Base-by-base conservation (phyloP, 1,139 yeast species). In the Ogataea hybrid region DNA sequence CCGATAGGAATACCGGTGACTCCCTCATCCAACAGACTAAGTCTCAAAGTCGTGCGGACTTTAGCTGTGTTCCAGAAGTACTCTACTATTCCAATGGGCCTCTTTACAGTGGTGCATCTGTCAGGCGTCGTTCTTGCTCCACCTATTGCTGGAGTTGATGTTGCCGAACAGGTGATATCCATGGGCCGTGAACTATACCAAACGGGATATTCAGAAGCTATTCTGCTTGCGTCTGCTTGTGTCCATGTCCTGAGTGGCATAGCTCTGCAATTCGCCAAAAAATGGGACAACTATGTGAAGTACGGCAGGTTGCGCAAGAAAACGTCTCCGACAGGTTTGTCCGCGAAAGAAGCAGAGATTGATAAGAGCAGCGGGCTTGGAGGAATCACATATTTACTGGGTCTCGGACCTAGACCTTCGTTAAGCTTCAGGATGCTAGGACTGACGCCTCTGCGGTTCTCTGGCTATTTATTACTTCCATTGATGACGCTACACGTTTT, bases 161-260 rank as follows among this genome's bases (percentile, higher is more conserved):
- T 69, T 2, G 77, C 78, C 10, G 76, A 81, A 44, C 81, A 81
- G 40, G 57, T 81, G 12, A 68, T 85, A 45, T 77, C 80, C 46
- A 68, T 81, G 64, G 77, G 82, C 0, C 66, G 89, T 35, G 74
- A 80, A 8, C 57, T 85, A 0, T 85, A 84, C 58, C 85, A 79
- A 42, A 48, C 44, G 1, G 73, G 81, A 0, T 51, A 64, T 2
- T 62, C 78, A 14, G 92, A 84, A 56, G 60, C 63, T 6, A 41
- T 69, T 0, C 53, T 75, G 20, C 62, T 71, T 39, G 81, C 79
- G 0, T 65, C 81, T 0, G 62, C 71, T 1, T 57, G 64, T 0
- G 53, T 65, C 3, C 95, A 85, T 55, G 65, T 84, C 1, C 32
- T 65, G 0, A 61, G 81, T 28, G 94, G 94, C 0, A 44, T 80